A percentile compares a stretch with the other conserved stretches of the same genome.
These are phyloP conservation scores for Candida sp. DNA, from an alignment of 1,139 yeast genomes.

Conservation along the genomic window DNA sequence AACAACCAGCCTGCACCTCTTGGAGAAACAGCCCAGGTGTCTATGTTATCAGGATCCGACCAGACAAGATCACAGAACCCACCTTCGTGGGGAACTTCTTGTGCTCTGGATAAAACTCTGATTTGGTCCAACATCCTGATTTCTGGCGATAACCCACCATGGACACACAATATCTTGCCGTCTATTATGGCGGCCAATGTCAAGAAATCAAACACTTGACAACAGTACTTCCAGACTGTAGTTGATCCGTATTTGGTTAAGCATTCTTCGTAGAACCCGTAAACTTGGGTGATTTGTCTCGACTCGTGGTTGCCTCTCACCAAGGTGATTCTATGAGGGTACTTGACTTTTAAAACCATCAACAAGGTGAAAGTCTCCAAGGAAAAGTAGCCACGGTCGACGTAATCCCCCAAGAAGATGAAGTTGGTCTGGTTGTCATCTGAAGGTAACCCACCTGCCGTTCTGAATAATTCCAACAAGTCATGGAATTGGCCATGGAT, in stretches of 20 bases:
- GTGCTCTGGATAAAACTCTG: slow-evolving; percentile 94
- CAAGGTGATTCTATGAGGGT: slow-evolving; percentile 84
- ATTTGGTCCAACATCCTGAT: slow-evolving; percentile 97
- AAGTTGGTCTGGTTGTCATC: slow-evolving; percentile 57
- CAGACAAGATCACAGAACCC: slow-evolving; percentile 97
- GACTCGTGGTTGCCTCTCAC: slow-evolving; percentile 96
- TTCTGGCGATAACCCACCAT: slow-evolving; percentile 98
- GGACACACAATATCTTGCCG: slow-evolving; percentile 92
- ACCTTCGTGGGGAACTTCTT: slow-evolving; percentile 99
- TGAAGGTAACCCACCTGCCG: slow-evolving; percentile 92
- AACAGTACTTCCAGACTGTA: slow-evolving; percentile 98
- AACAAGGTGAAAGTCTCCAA: slow-evolving; percentile 90
- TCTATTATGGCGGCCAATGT: slow-evolving; percentile 95
- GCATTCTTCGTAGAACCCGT: slow-evolving; percentile 93
- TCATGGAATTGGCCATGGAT: slow-evolving; percentile 99
- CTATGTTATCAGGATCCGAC: slow-evolving; percentile 99
- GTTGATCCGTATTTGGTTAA: slow-evolving; percentile 91
- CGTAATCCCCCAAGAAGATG: slow-evolving; percentile 92
- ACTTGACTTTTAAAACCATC: slow-evolving; percentile 89
- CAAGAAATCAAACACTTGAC: slow-evolving; percentile 93
- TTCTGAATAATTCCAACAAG: slow-evolving; percentile 84
- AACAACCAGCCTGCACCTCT: slow-evolving; percentile 99
- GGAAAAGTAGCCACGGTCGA: slow-evolving; percentile 94
- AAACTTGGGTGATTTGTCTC: slow-evolving; percentile 94
- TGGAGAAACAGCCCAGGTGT: slow-evolving; percentile 99